Evolutionary conservation across 305 asterid species (phyloP).

Genomic region (Caryopteris hybrid): DNA sequence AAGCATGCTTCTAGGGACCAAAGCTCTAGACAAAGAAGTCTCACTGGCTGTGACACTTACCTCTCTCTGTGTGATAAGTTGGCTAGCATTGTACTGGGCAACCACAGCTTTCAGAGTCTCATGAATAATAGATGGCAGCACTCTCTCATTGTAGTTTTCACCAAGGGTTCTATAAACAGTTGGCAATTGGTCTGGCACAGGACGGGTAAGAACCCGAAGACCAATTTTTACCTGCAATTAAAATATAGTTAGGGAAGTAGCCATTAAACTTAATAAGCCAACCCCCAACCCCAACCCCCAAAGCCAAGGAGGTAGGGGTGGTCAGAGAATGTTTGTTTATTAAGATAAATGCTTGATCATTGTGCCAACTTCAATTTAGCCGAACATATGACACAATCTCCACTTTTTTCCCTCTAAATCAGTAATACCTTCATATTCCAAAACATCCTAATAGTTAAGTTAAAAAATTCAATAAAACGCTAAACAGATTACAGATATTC

Average conservation of each 20-base stretch:
- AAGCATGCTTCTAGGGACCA: neutral
- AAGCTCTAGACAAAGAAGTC: neutral
- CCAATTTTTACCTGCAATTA: constrained; percentile 80
- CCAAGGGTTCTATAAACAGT: constrained; percentile 81
- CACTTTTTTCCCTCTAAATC: neutral
- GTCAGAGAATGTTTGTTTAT: neutral
- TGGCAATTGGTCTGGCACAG: constrained; percentile 77
- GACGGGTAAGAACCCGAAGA: constrained; percentile 93
- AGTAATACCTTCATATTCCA: neutral
- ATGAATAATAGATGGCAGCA: constrained; percentile 83
- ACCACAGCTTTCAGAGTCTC: constrained; percentile 94
- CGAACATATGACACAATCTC: neutral
- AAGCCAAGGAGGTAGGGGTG: neutral
- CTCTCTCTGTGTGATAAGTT: constrained; percentile 98
- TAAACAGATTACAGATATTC: neutral
- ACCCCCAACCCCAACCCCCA: too few relatives aligned
- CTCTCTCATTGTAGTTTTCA: constrained; percentile 86
- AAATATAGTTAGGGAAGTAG: neutral
- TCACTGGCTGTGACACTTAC: constrained; percentile 23
- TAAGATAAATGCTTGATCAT: neutral
- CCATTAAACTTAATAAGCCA: neutral
- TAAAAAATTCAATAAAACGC: neutral
- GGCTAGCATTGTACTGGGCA: constrained; percentile 96
- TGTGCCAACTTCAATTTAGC: neutral
- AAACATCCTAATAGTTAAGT: neutral